Conservation (phyloP, 108 stramenopile species). For the Skeletonema grethae region DNA sequence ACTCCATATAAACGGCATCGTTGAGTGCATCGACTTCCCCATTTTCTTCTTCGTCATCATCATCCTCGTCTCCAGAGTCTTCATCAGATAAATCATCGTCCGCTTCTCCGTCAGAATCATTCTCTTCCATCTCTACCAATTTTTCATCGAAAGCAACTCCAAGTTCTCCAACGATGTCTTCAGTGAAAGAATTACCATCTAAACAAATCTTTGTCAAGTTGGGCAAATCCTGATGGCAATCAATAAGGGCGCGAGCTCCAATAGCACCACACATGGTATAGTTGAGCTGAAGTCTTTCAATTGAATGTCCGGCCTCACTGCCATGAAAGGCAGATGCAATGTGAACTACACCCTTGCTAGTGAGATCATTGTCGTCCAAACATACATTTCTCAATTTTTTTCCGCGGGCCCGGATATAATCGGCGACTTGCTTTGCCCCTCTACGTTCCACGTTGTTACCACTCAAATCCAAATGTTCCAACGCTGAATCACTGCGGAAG, state of each 20-base stretch:
- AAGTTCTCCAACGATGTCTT: constrained; percentile 36
- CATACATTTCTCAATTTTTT: constrained; percentile 41
- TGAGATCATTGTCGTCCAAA: constrained; percentile 58
- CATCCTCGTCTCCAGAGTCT: constrained; percentile 44
- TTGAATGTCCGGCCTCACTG: constrained; percentile 38
- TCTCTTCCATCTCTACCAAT: constrained; percentile 51
- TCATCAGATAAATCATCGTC: constrained; percentile 50
- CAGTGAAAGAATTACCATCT: constrained; percentile 47
- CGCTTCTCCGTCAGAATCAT: constrained; percentile 51
- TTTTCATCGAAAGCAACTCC: constrained; percentile 42
- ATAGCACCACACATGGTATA: constrained; percentile 36
- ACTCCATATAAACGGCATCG: too few relatives aligned
- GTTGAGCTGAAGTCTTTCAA: constrained; percentile 48
- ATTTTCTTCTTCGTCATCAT: constrained; percentile 18
- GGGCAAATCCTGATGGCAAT: constrained; percentile 45
- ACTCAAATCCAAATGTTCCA: constrained; percentile 53
- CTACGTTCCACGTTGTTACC: constrained; percentile 39
- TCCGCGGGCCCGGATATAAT: constrained; percentile 43
- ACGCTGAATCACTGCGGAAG: constrained; percentile 37
- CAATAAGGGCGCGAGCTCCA: constrained; percentile 48
- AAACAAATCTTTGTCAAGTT: constrained; percentile 38
- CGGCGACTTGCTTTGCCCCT: constrained; percentile 54
- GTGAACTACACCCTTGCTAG: constrained; percentile 36
- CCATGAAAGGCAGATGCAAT: constrained; percentile 45
- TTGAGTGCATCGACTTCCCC: constrained; percentile 42